Percentiles rank a stretch among this genome's conserved stretches.
phyloP scores from a whole-genome alignment of 768 basidiomycete genomes.

The Agrocybe praecox region DNA sequence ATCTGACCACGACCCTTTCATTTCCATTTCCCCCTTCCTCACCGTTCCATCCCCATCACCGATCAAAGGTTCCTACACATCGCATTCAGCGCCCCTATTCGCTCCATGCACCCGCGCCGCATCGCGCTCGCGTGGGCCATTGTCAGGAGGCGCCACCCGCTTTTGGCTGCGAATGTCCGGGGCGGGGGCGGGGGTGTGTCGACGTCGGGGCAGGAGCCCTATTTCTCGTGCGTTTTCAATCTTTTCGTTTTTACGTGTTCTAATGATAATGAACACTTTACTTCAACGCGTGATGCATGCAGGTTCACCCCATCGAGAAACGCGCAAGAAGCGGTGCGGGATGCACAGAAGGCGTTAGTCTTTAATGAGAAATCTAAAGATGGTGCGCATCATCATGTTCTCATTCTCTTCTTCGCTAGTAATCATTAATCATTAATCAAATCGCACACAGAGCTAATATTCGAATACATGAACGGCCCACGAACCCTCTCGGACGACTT shows the following conservation, averaged over 20 bases:
- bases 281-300: too few relatives aligned
- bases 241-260: not conserved
- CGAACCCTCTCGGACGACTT: not conserved
- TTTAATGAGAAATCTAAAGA: not conserved
- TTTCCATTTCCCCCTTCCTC: too few relatives aligned
- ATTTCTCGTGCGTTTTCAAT: slow-evolving; percentile 31
- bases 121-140: slow-evolving; percentile 59
- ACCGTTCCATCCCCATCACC: too few relatives aligned
- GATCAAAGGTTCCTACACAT: slow-evolving; percentile 31
- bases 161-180: slow-evolving; percentile 53
- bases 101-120: slow-evolving; percentile 28
- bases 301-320: slow-evolving; percentile 2
- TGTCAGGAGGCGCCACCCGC: slow-evolving; percentile 55
- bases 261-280: too few relatives aligned
- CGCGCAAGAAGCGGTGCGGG: not conserved
- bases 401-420: slow-evolving; percentile 9
- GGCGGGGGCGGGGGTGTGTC: slow-evolving; percentile 22
- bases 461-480: slow-evolving; percentile 6
- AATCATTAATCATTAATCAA: too few relatives aligned
- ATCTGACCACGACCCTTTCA: too few relatives aligned
- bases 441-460: not conserved
- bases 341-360: not conserved
- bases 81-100: slow-evolving; percentile 26
- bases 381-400: not conserved
- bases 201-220: slow-evolving; percentile 44